Conservation (phyloP, 208 protist species). For the Kentomonas sorsogonicus region DNA sequence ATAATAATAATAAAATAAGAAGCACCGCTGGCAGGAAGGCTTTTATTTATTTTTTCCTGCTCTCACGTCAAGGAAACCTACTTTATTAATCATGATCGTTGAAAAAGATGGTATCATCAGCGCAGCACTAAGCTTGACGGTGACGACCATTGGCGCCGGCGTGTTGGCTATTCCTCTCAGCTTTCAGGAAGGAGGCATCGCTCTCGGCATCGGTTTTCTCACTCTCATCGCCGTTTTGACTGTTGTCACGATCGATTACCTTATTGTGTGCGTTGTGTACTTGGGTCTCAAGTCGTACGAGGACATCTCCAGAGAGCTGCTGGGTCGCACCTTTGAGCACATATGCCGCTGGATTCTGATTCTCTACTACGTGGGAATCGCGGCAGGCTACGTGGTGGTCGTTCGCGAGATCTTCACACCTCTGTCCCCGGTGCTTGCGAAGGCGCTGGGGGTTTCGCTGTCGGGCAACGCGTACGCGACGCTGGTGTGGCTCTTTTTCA, state of each 20-base stretch:
- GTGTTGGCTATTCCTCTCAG: conserved; percentile 57
- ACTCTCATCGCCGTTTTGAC: conserved; percentile 38
- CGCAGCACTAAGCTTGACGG: conserved; percentile 54
- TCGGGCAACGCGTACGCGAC: conserved; percentile 30
- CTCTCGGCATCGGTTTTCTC: conserved; percentile 35
- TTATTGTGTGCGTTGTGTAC: conserved; percentile 53
- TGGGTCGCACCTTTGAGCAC: conserved; percentile 59
- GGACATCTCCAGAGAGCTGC: conserved; percentile 63
- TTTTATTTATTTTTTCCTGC: conserved; percentile 6
- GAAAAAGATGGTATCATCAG: conserved; percentile 21
- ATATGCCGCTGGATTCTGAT: conserved; percentile 70
- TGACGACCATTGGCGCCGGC: conserved; percentile 66
- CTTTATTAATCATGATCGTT: conserved; percentile 7
- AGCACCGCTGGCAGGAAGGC: conserved; percentile 4
- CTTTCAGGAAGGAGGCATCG: conserved; percentile 61
- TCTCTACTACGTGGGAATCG: conserved; percentile 59
- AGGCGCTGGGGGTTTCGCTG: conserved; percentile 36
- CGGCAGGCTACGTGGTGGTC: conserved; percentile 72
- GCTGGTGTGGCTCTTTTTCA: conserved; percentile 33
- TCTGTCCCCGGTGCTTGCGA: conserved; percentile 42
- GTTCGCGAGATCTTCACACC: conserved; percentile 63
- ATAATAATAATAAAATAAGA: conserved; percentile 8
- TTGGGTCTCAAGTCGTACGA: conserved; percentile 71
- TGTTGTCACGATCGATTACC: conserved; percentile 71
- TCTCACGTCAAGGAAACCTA: not conserved